phyloP scores from a whole-genome alignment of 768 basidiomycete species.

The Xanthoconium purpureum region DNA sequence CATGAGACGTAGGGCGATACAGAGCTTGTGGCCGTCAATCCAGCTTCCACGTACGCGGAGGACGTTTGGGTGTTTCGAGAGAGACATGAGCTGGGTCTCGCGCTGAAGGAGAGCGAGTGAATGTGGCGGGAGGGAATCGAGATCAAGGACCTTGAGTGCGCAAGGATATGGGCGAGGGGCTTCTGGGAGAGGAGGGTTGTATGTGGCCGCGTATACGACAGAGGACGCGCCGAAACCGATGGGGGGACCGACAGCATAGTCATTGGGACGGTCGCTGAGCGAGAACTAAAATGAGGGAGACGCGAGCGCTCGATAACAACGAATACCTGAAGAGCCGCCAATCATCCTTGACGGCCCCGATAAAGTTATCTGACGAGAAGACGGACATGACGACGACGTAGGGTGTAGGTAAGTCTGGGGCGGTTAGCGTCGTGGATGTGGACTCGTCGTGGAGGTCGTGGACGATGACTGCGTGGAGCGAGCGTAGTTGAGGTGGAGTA shows the following conservation, averaged over 20 bases:
- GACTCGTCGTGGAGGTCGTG: conserved; percentile 1
- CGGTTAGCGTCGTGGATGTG: neutral
- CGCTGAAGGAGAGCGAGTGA: conserved; percentile 73
- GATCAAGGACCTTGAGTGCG: conserved; percentile 87
- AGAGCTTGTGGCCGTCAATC: conserved; percentile 79
- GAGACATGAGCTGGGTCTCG: conserved; percentile 89
- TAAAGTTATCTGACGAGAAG: conserved; percentile 42
- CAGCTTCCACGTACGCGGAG: conserved; percentile 88
- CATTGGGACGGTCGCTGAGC: conserved; percentile 58
- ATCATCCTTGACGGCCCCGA: conserved; percentile 81
- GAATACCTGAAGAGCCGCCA: conserved; percentile 76
- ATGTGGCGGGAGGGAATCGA: conserved; percentile 70
- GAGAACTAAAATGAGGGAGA: neutral
- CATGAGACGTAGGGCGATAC: conserved; percentile 88
- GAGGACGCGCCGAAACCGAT: conserved; percentile 94
- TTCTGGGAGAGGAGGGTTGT: conserved; percentile 42
- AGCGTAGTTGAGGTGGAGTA: neutral
- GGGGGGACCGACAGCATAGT: conserved; percentile 73
- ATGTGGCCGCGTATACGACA: conserved; percentile 79
- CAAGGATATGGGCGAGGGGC: conserved; percentile 49
- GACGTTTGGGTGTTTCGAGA: conserved; percentile 91
- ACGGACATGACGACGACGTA: conserved; percentile 14
- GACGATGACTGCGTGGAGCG: neutral
- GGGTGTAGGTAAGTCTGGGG: neutral
- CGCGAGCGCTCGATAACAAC: neutral